These are phyloP conservation scores for Climacium dendroides DNA, from an alignment of 225 moss, liverwort and hornwort genomes.

Conservation along the genomic window DNA sequence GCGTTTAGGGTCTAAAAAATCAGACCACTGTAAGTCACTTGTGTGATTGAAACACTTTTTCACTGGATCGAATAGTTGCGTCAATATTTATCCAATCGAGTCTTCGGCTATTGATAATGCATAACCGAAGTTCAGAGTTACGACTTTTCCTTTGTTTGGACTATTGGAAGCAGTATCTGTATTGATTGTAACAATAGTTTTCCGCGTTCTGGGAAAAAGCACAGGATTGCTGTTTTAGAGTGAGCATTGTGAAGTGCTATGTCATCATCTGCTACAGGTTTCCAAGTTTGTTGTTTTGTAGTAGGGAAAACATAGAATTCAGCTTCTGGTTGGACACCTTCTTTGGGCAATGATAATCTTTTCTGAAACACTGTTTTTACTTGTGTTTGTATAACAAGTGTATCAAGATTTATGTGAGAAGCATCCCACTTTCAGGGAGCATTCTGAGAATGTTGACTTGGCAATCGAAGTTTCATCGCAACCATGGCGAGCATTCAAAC, in stretches of 20 bases:
- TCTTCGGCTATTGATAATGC: neutral
- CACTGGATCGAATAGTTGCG: neutral
- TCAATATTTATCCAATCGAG: neutral
- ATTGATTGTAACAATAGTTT: neutral
- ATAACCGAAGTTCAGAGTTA: neutral
- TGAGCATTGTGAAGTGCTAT: neutral
- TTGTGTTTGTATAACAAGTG: constrained; percentile 18
- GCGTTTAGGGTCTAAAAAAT: neutral
- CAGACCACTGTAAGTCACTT: neutral
- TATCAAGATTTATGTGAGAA: constrained; percentile 77
- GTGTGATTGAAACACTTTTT: neutral
- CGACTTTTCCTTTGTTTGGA: neutral
- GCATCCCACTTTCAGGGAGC: constrained; percentile 85
- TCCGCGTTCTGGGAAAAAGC: no score
- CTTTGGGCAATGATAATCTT: neutral
- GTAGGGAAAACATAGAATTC: neutral
- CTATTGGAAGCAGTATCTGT: neutral
- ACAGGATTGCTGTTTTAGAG: neutral
- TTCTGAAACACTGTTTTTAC: neutral
- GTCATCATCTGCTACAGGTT: neutral
- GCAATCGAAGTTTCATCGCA: constrained; percentile 88
- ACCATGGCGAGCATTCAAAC: constrained; percentile 83
- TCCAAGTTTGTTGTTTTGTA: neutral
- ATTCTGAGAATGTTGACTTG: constrained; percentile 84
- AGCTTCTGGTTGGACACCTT: neutral